These are phyloP conservation scores for Tricholoma terreum DNA, from an alignment of 768 basidiomycete species.

Conservation along the genomic window DNA sequence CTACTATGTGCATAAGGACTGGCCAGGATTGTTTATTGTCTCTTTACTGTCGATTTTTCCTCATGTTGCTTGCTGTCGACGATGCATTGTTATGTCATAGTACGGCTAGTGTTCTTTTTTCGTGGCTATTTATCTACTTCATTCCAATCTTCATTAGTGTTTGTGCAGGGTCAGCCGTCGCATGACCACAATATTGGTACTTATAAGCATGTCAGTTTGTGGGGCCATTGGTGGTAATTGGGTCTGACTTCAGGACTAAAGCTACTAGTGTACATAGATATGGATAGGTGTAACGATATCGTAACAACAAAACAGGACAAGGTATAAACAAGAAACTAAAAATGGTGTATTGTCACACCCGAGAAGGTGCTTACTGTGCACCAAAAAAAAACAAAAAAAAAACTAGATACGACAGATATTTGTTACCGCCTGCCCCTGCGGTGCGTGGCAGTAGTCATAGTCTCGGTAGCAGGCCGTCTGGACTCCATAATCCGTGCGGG, in stretches of 20 bases:
- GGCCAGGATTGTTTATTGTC: neutral
- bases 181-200: too few relatives aligned
- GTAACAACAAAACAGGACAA: too few relatives aligned
- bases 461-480: neutral
- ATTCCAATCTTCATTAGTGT: neutral
- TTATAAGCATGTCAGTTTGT: too few relatives aligned
- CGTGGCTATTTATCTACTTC: neutral
- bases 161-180: too few relatives aligned
- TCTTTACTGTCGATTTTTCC: neutral
- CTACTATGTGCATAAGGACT: neutral
- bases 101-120: neutral
- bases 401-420: neutral
- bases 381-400: neutral
- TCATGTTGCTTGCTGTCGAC: neutral
- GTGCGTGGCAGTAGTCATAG: neutral
- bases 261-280: too few relatives aligned
- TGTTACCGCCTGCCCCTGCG: neutral
- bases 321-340: too few relatives aligned
- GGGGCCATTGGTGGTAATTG: too few relatives aligned
- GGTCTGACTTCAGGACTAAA: too few relatives aligned
- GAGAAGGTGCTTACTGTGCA: too few relatives aligned
- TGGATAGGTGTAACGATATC: too few relatives aligned
- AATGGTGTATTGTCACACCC: too few relatives aligned
- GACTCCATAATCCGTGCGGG: conserved; percentile 5
- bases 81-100: neutral